A percentile compares a stretch with the other conserved stretches of the same genome.
Evolutionary conservation across 148 eudicot genomes (phyloP).

Genomic region (Rhododendron williamsianum): DNA sequence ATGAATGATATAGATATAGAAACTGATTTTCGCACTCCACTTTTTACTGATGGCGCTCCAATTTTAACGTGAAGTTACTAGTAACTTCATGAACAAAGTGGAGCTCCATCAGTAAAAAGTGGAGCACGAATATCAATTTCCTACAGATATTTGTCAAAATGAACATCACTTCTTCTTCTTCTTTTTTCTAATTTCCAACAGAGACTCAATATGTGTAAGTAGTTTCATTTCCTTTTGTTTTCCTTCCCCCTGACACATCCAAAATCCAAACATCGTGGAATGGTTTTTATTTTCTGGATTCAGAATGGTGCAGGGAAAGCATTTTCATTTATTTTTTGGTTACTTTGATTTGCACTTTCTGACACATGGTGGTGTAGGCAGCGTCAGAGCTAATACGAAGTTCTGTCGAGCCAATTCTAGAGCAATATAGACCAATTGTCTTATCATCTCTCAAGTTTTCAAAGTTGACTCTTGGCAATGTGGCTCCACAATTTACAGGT

Average conservation of each 20-base stretch:
- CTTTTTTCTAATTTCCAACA: not conserved
- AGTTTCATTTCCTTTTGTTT: not conserved
- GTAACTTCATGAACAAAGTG: too few species aligned
- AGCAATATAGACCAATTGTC: constrained; percentile 70
- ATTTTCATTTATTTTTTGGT: not conserved
- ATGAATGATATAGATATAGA: not conserved
- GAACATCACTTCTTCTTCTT: not conserved
- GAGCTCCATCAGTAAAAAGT: too few species aligned
- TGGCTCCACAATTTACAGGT: constrained; percentile 93
- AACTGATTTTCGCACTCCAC: too few species aligned
- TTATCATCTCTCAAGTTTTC: constrained; percentile 61
- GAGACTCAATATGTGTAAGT: not conserved
- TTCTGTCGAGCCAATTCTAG: constrained; percentile 78
- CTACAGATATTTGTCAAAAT: not conserved
- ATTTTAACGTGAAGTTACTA: too few species aligned
- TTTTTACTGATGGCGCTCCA: too few species aligned
- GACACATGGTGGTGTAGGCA: constrained; percentile 44
- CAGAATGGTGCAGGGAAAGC: not conserved
- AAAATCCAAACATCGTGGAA: not conserved
- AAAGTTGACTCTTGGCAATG: constrained; percentile 84
- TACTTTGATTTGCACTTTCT: not conserved
- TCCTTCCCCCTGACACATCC: not conserved
- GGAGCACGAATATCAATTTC: too few species aligned
- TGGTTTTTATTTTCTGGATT: not conserved
- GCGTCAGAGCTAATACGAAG: constrained; percentile 70